A percentile compares a stretch with the other conserved stretches of the same genome.
phyloP scores from a whole-genome alignment of 345 rosid genomes.

The Gossypium mustelinum region DNA sequence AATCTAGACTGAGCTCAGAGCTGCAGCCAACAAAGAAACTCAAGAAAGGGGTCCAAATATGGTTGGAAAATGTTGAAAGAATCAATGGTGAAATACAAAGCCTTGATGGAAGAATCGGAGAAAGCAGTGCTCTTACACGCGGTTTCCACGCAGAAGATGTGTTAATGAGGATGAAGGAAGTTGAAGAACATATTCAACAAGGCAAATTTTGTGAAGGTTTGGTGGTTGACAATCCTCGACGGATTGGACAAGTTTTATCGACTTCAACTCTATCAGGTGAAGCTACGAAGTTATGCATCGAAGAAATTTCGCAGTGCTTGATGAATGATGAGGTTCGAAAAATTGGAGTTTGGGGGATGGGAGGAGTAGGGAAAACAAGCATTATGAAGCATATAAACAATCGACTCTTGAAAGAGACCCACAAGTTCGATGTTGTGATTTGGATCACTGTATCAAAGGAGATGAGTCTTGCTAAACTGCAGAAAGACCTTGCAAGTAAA shows the following conservation, averaged over 20 bases:
- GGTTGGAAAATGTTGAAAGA: not conserved
- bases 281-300: not conserved
- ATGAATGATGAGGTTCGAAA: not conserved
- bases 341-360: constrained; percentile 15
- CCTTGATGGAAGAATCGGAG: not conserved
- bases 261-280: not conserved
- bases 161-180: not conserved
- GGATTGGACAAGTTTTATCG: not conserved
- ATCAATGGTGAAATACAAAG: not conserved
- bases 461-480: not conserved
- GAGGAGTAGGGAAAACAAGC: too few relatives aligned
- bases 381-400: not conserved
- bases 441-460: constrained; percentile 7
- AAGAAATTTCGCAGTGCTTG: constrained; percentile 7
- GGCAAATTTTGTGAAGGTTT: not conserved
- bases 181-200: not conserved
- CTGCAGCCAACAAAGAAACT: not conserved
- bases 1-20: not conserved
- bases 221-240: not conserved
- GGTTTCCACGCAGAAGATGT: not conserved
- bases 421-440: constrained; percentile 5
- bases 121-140: not conserved
- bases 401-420: not conserved
- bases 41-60: not conserved
- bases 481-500: not conserved